Evolutionary conservation across 495 filamentous ascomycete genomes (phyloP).

Genomic region (Staphylotrichum tortipilum): DNA sequence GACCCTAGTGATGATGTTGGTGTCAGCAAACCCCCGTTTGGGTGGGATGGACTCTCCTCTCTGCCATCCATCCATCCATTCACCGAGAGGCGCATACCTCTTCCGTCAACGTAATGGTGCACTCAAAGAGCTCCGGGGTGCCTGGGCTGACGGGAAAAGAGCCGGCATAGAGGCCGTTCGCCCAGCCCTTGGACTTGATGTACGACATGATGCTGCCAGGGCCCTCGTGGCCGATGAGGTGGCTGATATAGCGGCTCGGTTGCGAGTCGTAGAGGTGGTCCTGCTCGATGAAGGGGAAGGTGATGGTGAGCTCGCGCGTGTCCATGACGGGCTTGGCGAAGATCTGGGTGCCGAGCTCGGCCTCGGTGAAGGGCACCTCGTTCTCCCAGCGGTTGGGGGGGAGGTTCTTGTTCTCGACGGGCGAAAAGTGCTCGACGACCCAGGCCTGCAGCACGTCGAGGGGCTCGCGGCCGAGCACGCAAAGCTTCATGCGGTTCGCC

Average conservation of each 20-base stretch:
- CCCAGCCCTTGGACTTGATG: conserved; percentile 93
- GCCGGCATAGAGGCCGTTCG: conserved; percentile 77
- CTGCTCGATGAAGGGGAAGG: conserved; percentile 85
- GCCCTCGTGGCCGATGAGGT: conserved; percentile 93
- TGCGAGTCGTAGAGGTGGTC: conserved; percentile 74
- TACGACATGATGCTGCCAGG: conserved; percentile 94
- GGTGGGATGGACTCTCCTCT: too few species aligned
- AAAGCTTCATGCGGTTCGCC: conserved; percentile 92
- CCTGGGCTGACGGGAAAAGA: conserved; percentile 70
- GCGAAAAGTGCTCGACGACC: conserved; percentile 79
- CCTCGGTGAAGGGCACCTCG: conserved; percentile 56
- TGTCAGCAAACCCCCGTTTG: conserved; percentile 4
- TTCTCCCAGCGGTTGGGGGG: conserved; percentile 73
- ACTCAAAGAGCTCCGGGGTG: conserved; percentile 67
- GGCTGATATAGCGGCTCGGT: conserved; percentile 82
- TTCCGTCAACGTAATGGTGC: conserved; percentile 74
- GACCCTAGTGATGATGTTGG: conserved; percentile 30
- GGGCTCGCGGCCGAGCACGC: conserved; percentile 79
- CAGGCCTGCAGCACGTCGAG: conserved; percentile 82
- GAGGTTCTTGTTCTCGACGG: conserved; percentile 76
- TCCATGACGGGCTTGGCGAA: conserved; percentile 99
- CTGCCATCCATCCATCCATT: too few species aligned
- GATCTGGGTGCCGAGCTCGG: conserved; percentile 66
- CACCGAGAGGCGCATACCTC: conserved; percentile 42
- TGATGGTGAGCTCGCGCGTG: conserved; percentile 70